phyloP scores from a whole-genome alignment of 805 yeast genomes.

The Kluyveromyces dobzhanskii region DNA sequence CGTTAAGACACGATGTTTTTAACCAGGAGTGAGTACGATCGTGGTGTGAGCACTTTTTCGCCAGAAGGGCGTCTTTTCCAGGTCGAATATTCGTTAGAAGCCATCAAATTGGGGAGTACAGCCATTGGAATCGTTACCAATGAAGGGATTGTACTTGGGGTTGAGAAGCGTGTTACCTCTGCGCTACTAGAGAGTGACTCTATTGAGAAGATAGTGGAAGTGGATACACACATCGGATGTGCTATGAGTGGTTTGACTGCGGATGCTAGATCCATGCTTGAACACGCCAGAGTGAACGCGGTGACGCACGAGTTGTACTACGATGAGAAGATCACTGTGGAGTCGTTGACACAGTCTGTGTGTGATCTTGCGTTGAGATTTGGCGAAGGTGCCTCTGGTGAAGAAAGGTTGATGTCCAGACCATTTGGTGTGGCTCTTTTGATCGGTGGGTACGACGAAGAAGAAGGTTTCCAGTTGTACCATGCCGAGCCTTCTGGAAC shows the following conservation, averaged over 20 bases:
- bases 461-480: slow-evolving; percentile 90
- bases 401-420: slow-evolving; percentile 85
- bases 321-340: slow-evolving; percentile 88
- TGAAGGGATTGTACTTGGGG: slow-evolving; percentile 94
- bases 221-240: slow-evolving; percentile 91
- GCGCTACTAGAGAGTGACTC: slow-evolving; percentile 84
- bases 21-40: slow-evolving; percentile 98
- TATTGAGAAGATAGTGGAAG: slow-evolving; percentile 92
- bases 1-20: slow-evolving; percentile 59
- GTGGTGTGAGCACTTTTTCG: slow-evolving; percentile 97
- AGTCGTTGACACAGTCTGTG: slow-evolving; percentile 89
- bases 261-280: slow-evolving; percentile 97
- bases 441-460: slow-evolving; percentile 89
- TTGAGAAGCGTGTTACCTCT: slow-evolving; percentile 94
- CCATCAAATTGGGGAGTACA: slow-evolving; percentile 83
- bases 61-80: slow-evolving; percentile 98
- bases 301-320: slow-evolving; percentile 84
- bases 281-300: slow-evolving; percentile 88
- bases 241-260: slow-evolving; percentile 99
- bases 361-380: slow-evolving; percentile 95
- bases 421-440: slow-evolving; percentile 98
- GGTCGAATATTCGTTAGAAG: slow-evolving; percentile 95
- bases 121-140: slow-evolving; percentile 95
- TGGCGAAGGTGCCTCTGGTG: slow-evolving; percentile 96
- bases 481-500: slow-evolving; percentile 99